Conservation (phyloP, 805 yeast genomes). For the Kodamaea neixiangensis region DNA sequence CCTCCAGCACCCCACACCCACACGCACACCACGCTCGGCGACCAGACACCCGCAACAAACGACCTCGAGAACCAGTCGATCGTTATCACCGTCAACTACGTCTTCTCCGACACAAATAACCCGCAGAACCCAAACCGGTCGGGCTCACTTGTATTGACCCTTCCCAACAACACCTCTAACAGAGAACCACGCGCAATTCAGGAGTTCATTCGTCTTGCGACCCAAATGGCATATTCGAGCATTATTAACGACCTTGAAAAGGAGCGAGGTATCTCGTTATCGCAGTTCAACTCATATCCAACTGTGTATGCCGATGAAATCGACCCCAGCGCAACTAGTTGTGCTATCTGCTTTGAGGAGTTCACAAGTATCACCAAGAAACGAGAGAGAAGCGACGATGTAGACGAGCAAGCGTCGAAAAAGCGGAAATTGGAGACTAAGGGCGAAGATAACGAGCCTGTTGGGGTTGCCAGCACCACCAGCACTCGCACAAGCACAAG, state of each 20-base stretch:
- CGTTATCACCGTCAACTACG: constrained; percentile 45
- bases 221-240: constrained; percentile 68
- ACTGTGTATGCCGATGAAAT: constrained; percentile 31
- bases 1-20: background rate
- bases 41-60: background rate
- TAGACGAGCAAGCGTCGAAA: constrained; percentile 7
- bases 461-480: background rate
- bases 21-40: background rate
- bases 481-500: too few species aligned
- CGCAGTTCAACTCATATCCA: constrained; percentile 54
- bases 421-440: constrained; percentile 5
- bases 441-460: background rate
- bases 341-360: constrained; percentile 54
- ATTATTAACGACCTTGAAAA: constrained; percentile 52
- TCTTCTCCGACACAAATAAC: constrained; percentile 41
- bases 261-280: constrained; percentile 54
- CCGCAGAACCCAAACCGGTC: constrained; percentile 44
- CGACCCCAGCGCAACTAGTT: constrained; percentile 32
- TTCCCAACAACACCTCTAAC: constrained; percentile 65
- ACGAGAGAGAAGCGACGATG: constrained; percentile 2
- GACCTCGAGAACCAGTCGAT: constrained; percentile 33
- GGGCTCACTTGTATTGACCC: constrained; percentile 62
- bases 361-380: constrained; percentile 14
- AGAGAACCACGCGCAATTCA: constrained; percentile 62
- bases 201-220: constrained; percentile 63